Percentiles rank a stretch among this genome's conserved stretches.
Evolutionary conservation across 2,329 filamentous ascomycete genomes (phyloP).

Genomic region (Cadophora sp.): DNA sequence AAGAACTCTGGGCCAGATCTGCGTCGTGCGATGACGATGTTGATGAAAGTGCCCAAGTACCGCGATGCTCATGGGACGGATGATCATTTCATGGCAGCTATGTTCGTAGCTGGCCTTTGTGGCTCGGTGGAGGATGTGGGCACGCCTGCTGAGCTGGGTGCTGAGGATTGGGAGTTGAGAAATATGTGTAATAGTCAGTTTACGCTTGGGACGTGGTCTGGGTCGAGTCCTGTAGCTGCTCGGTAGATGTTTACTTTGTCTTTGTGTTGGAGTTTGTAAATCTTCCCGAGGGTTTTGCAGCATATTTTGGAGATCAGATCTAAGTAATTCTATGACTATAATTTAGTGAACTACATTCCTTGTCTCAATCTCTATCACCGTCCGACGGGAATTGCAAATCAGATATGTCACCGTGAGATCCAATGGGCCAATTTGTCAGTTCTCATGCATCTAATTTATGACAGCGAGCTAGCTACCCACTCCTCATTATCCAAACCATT

Average conservation of each 20-base stretch:
- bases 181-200: slow-evolving; percentile 43
- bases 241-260: background rate
- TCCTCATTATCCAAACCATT: slow-evolving; percentile 53
- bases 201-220: slow-evolving; percentile 50
- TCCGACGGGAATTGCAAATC: no score
- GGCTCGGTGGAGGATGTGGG: slow-evolving; percentile 56
- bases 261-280: background rate
- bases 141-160: slow-evolving; percentile 53
- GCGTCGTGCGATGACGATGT: slow-evolving; percentile 60
- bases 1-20: slow-evolving; percentile 61
- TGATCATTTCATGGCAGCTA: slow-evolving; percentile 71
- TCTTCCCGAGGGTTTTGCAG: no score
- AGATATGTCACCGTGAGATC: no score
- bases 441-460: no score
- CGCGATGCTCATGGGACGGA: slow-evolving; percentile 73
- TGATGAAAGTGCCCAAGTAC: slow-evolving; percentile 73
- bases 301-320: no score
- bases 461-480: slow-evolving; percentile 35
- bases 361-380: no score
- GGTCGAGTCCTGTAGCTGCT: background rate
- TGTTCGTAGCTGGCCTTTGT: slow-evolving; percentile 66
- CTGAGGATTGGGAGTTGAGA: slow-evolving; percentile 68
- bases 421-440: no score
- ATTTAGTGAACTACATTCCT: no score
- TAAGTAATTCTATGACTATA: no score